These are phyloP conservation scores for Colletotrichum camelliae DNA, from an alignment of 2,329 filamentous ascomycete genomes.

Conservation along the genomic window DNA sequence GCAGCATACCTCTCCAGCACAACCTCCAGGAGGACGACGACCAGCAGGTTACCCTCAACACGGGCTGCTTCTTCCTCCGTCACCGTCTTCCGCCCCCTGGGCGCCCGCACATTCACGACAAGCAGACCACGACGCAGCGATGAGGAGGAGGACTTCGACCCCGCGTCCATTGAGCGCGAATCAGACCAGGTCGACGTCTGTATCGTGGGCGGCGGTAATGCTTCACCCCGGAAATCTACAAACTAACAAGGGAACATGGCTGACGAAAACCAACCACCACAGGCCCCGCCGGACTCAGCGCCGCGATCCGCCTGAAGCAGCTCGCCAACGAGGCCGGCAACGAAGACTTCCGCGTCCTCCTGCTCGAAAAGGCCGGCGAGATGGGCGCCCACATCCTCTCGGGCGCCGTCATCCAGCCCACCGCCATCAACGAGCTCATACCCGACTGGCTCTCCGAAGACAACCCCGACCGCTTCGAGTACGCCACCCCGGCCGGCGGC, in stretches of 20 bases:
- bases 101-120: conserved; percentile 21
- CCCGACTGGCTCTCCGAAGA: conserved; percentile 92
- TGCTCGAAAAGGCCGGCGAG: conserved; percentile 95
- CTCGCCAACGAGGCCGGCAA: conserved; percentile 93
- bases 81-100: conserved; percentile 1
- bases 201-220: conserved; percentile 85
- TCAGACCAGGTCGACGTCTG: conserved; percentile 95
- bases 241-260: background rate
- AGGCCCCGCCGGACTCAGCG: conserved; percentile 90
- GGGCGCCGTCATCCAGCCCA: conserved; percentile 92
- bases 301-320: conserved; percentile 94
- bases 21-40: background rate
- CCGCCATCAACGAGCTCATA: conserved; percentile 85
- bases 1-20: background rate
- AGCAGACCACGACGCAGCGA: conserved; percentile 22
- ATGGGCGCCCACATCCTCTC: conserved; percentile 94
- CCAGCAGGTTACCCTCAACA: background rate
- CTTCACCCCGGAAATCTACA: background rate
- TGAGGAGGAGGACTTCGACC: conserved; percentile 66
- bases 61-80: background rate
- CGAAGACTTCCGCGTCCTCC: conserved; percentile 90
- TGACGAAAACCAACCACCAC: background rate
- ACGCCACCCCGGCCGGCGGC: conserved; percentile 80
- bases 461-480: conserved; percentile 86
- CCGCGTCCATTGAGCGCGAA: conserved; percentile 77